Conservation (phyloP, 306 rosid genomes). For the Vicia faba region DNA sequence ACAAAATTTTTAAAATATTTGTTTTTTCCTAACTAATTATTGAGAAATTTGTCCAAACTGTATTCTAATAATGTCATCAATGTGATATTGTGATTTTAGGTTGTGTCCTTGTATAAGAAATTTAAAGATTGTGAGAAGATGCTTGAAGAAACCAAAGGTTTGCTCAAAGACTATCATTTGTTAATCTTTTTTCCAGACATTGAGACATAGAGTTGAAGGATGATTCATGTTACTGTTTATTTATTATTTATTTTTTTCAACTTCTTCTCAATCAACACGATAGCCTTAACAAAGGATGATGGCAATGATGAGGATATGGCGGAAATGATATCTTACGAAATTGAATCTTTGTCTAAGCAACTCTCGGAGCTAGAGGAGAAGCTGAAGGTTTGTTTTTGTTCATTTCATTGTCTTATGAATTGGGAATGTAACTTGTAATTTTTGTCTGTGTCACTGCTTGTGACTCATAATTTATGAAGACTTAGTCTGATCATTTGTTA, state of each 20-base stretch:
- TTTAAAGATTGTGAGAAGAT: conserved; percentile 83
- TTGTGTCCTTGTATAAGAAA: conserved; percentile 65
- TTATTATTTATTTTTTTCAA: neutral
- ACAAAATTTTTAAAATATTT: neutral
- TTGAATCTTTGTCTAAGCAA: conserved; percentile 64
- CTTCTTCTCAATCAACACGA: conserved; percentile 26
- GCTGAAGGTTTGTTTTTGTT: conserved; percentile 58
- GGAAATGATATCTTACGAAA: conserved; percentile 78
- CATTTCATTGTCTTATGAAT: conserved; percentile 18
- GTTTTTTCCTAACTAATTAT: neutral
- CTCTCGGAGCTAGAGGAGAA: conserved; percentile 69
- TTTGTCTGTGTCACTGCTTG: conserved; percentile 33
- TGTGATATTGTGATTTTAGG: conserved; percentile 48
- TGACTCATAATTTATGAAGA: conserved; percentile 12
- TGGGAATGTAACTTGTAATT: conserved; percentile 20
- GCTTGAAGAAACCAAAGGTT: conserved; percentile 89
- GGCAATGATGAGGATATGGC: conserved; percentile 90
- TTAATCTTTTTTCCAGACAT: neutral
- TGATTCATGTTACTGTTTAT: neutral
- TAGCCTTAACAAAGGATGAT: conserved; percentile 80
- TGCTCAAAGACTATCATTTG: conserved; percentile 25
- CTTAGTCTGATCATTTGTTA: conserved; percentile 8
- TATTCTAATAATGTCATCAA: too few species aligned
- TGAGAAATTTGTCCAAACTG: neutral
- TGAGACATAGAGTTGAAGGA: conserved; percentile 20